A percentile compares a stretch with the other conserved stretches of the same genome.
Evolutionary conservation across 2,329 filamentous ascomycete genomes (phyloP).

Genomic region (Aspergillus novoparasiticus): DNA sequence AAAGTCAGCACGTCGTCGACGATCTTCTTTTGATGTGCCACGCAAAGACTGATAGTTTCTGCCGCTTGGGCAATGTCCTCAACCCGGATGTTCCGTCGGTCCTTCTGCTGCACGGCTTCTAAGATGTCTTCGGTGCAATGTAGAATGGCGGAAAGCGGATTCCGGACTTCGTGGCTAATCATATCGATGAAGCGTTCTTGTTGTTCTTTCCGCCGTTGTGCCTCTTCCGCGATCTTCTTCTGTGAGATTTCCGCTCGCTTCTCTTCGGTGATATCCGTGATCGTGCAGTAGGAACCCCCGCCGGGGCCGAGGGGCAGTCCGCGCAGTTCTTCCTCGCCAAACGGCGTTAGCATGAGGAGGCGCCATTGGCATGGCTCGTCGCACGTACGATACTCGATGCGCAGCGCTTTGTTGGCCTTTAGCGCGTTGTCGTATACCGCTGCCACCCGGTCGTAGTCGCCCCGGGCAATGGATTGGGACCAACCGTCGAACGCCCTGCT

Average conservation of each 20-base stretch:
- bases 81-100: constrained; percentile 43
- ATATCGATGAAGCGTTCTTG: constrained; percentile 85
- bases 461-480: constrained; percentile 21
- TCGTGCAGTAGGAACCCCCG: constrained; percentile 38
- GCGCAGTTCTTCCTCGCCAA: constrained; percentile 14
- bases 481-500: constrained; percentile 18
- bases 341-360: constrained; percentile 19
- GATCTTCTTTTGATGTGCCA: constrained; percentile 77
- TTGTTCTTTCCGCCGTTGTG: constrained; percentile 75
- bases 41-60: constrained; percentile 75
- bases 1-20: constrained; percentile 75
- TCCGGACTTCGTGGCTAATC: constrained; percentile 59
- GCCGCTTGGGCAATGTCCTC: constrained; percentile 69
- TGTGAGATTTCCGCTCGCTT: constrained; percentile 84
- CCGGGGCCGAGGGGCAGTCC: constrained; percentile 10
- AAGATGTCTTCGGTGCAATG: constrained; percentile 58
- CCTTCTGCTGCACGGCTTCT: constrained; percentile 21
- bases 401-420: constrained; percentile 8
- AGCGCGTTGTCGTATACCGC: constrained; percentile 14
- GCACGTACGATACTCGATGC: constrained; percentile 28
- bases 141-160: constrained; percentile 60
- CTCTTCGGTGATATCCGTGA: constrained; percentile 83
- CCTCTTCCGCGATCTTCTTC: constrained; percentile 75
- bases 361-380: constrained; percentile 22
- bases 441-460: constrained; percentile 21